Evolutionary conservation across 345 rosid species (phyloP), one percentile per base, ranked within the genome.

Genomic region (Linum lewisii): DNA sequence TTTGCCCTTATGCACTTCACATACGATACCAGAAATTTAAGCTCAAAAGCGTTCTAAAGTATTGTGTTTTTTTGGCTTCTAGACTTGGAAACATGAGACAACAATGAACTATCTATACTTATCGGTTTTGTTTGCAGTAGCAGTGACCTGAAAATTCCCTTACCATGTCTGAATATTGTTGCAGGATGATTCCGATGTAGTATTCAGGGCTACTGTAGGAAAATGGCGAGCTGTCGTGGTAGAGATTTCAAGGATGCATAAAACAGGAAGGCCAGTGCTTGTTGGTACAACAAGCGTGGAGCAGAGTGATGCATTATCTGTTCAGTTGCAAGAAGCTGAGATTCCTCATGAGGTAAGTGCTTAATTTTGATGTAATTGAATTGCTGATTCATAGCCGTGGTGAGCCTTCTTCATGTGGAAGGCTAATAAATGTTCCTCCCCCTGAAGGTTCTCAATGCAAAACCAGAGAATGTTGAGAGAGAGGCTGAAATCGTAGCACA

Each of bases 401-500:
- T 20, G 26, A 26, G 16, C 1, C 13, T 4, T 21, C 25, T 24
- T 59, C 52, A 22, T 61, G 0, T 45, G 38, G 8, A 21, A 71
- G 34, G 3, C 32, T 67, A 58, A 68, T 64, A 55, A 51, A 56
- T 64, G 19, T 65, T 6, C 69, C 60, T 69, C 51, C 68, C 14
- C 59, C 65, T 52, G 42, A 76, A 92, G 98, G 95, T 92, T 62
- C 96, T 92, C 66, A 92, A 92, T 77, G 98, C 98, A 53, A 92
- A 92, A 75, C 98, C 98, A 38, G 96, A 92, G 79, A 92, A 92
- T 81, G 98, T 92, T 70, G 98, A 92, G 79, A 84, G 98, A 76
- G 98, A 92, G 83, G 98, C 98, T 38, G 98, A 92, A 79, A 92
- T 92, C 69, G 98, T 92, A 64, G 96, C 95, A 54, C 98, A 92